Conservation (phyloP, 2,329 filamentous ascomycete genomes). For the Teratosphaeria viscida region DNA sequence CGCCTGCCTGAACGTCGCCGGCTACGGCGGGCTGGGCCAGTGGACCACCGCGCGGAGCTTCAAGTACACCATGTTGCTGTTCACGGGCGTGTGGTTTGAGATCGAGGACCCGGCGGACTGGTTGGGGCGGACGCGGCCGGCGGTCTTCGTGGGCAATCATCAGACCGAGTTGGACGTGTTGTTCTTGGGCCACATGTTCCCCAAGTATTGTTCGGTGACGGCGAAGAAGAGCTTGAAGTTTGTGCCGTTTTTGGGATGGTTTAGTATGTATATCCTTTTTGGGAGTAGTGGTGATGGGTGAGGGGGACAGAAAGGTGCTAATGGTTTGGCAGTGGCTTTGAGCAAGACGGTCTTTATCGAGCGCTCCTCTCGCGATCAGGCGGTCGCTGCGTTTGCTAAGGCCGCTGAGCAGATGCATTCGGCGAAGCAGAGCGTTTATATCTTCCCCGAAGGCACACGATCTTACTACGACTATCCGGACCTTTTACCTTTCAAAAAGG, state of each 20-base stretch:
- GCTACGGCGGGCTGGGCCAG: conserved; percentile 68
- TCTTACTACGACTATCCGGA: conserved; percentile 75
- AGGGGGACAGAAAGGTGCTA: neutral
- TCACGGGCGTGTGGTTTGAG: conserved; percentile 68
- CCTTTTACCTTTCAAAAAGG: conserved; percentile 96
- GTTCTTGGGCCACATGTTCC: conserved; percentile 82
- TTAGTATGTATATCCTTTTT: conserved; percentile 43
- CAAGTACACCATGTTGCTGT: conserved; percentile 63
- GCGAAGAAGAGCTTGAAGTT: conserved; percentile 77
- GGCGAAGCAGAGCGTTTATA: conserved; percentile 60
- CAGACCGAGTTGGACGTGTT: conserved; percentile 88
- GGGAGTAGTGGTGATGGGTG: neutral
- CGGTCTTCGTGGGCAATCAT: conserved; percentile 89
- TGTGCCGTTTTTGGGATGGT: conserved; percentile 84
- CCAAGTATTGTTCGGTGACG: conserved; percentile 82
- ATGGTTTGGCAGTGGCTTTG: conserved; percentile 42
- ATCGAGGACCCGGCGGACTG: conserved; percentile 43
- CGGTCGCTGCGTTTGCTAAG: conserved; percentile 72
- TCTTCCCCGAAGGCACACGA: conserved; percentile 86
- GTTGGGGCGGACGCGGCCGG: conserved; percentile 52
- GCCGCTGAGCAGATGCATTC: conserved; percentile 70
- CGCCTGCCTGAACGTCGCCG: conserved; percentile 57
- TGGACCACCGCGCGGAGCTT: conserved; percentile 75
- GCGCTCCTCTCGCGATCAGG: conserved; percentile 70
- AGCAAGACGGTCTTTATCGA: conserved; percentile 93